Percentiles rank a stretch among this genome's conserved stretches.
phyloP scores from a whole-genome alignment of 1,284 basidiomycete genomes.

The Austroboletus sp. region DNA sequence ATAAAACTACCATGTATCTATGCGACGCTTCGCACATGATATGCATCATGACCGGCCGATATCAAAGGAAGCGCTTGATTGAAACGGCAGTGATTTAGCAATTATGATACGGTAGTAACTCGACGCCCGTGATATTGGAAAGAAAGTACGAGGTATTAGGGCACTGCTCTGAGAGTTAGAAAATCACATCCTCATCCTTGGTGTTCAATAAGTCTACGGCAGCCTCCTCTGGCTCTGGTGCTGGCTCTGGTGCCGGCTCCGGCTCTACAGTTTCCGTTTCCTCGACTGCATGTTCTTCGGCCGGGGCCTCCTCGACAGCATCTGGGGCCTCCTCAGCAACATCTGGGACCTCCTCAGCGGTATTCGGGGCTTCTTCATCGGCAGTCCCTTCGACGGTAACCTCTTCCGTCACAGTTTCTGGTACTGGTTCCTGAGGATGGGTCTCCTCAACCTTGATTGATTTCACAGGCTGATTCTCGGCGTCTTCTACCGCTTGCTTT shows the following conservation, averaged over 20 bases:
- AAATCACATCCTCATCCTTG: conserved; percentile 90
- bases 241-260: background rate
- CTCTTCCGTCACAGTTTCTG: conserved; percentile 28
- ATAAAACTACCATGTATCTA: conserved; percentile 53
- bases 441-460: conserved; percentile 15
- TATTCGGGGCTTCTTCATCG: conserved; percentile 17
- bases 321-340: conserved; percentile 15
- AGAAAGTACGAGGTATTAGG: background rate
- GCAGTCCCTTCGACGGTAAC: background rate
- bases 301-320: conserved; percentile 6
- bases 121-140: conserved; percentile 7
- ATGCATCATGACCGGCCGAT: conserved; percentile 41
- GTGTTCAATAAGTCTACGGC: conserved; percentile 64
- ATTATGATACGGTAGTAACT: conserved; percentile 9
- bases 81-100: conserved; percentile 8
- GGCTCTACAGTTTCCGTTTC: background rate
- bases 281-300: conserved; percentile 7
- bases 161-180: conserved; percentile 39
- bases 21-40: conserved; percentile 42
- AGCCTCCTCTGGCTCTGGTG: conserved; percentile 28
- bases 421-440: conserved; percentile 22
- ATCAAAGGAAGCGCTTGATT: conserved; percentile 3
- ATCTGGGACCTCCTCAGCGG: conserved; percentile 1
- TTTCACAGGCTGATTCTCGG: conserved; percentile 29
- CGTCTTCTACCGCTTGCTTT: conserved; percentile 13